Base-by-base conservation (phyloP, 805 yeast species). In the Candida railenensis region DNA sequence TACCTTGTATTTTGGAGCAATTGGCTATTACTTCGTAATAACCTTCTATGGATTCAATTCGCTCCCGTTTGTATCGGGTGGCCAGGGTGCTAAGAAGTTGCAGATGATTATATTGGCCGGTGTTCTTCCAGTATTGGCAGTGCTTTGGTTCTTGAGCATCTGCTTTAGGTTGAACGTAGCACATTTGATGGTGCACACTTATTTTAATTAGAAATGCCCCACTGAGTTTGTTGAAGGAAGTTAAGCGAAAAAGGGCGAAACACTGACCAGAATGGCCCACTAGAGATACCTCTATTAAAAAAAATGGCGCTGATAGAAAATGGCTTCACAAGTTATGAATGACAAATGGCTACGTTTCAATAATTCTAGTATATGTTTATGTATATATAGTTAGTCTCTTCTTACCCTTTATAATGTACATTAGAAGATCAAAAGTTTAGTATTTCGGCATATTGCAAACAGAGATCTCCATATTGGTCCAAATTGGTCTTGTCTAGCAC, bases 41-140 rank as follows among this genome's bases (percentile, higher is more conserved):
- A 85, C 96, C 1, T 90, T 90, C 61, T 82, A 89, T 57, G 97
- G 97, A n/a, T 91, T 87, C 69, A 69, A 67, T 52, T 65, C 72
- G 8, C 63, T 71, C 53, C 76, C 76, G 2, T 61, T 67, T 42
- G 58, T 70, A 22, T 30, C 22, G 7, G 53, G 53, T 37, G 47
- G 54, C 32, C 57, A 49, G 78, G 88, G 71, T 73, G 88, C 69
- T 3, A 59, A 54, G 41, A 34, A 58, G 5, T 55, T 72, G 38
- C 76, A 69, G 48, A 41, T 74, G 86, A 61, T 90, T 82, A 51
- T 87, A 72, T 60, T 73, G 80, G 71, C 83, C 66, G 64, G 82
- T 16, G 90, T 96, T 9, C 76, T 89, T 36, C 86, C 85, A 1
- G 56, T 78, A 2, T 70, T 85, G 44, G 75, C 77, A 1, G 53